These are phyloP conservation scores for Fusarium sarcochroum DNA, from an alignment of 2,329 filamentous ascomycete genomes.

Conservation along the genomic window DNA sequence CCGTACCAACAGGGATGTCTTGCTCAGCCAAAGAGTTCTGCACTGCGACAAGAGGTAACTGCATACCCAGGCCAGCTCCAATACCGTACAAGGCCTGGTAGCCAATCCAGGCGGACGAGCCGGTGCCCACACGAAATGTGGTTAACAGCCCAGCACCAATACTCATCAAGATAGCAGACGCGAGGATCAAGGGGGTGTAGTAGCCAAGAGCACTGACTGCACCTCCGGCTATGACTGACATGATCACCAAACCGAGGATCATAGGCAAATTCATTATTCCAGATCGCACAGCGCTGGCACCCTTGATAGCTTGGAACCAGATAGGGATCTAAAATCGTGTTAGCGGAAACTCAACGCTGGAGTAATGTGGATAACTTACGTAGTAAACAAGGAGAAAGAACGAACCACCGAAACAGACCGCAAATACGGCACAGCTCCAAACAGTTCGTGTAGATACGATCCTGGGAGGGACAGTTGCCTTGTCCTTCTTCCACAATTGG, in stretches of 20 bases:
- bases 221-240: constrained; percentile 48
- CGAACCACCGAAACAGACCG: too few species aligned
- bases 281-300: constrained; percentile 53
- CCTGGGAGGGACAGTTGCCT: constrained; percentile 57
- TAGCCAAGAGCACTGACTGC: not conserved
- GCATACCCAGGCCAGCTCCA: constrained; percentile 58
- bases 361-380: too few species aligned
- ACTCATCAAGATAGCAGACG: constrained; percentile 33
- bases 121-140: constrained; percentile 54
- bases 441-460: constrained; percentile 54
- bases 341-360: too few species aligned
- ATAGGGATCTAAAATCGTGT: constrained; percentile 58
- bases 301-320: constrained; percentile 58
- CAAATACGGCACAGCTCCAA: too few species aligned
- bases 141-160: constrained; percentile 58
- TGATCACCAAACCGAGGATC: constrained; percentile 57
- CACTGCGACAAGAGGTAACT: constrained; percentile 63
- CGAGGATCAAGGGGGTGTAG: not conserved
- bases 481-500: constrained; percentile 58
- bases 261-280: constrained; percentile 60
- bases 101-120: constrained; percentile 61
- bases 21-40: constrained; percentile 45
- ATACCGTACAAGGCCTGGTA: constrained; percentile 64
- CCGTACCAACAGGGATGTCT: not conserved
- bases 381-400: too few species aligned